phyloP scores from a whole-genome alignment of 2,329 filamentous ascomycete species.

The Venturia pyrina region DNA sequence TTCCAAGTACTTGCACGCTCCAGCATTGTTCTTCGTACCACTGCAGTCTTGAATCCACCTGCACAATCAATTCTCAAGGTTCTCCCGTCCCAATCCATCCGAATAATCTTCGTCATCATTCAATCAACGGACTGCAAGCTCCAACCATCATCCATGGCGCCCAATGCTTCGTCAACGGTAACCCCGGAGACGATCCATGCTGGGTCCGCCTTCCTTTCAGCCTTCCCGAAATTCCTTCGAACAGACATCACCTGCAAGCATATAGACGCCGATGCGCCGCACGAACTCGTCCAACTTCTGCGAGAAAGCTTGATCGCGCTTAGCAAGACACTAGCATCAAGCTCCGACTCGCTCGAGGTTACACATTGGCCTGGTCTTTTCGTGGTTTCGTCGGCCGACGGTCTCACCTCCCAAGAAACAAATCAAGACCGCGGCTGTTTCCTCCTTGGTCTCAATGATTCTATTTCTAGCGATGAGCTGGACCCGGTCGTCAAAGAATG shows the following conservation, averaged over 20 bases:
- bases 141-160: background rate
- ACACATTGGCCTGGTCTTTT: conserved; percentile 3
- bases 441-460: conserved; percentile 5
- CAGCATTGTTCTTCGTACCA: too few relatives aligned
- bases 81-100: background rate
- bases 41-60: too few relatives aligned
- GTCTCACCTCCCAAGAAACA: background rate
- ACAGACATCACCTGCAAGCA: conserved; percentile 11
- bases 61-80: too few relatives aligned
- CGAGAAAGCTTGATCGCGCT: background rate
- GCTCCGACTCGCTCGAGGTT: background rate
- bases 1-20: too few relatives aligned
- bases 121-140: background rate
- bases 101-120: background rate
- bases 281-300: background rate
- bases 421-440: conserved; percentile 10
- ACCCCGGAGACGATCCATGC: conserved; percentile 1
- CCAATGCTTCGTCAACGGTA: background rate
- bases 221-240: conserved; percentile 3
- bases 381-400: background rate
- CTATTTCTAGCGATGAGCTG: background rate
- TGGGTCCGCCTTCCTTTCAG: background rate
- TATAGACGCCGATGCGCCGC: background rate
- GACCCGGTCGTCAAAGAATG: background rate
- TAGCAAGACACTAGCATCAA: background rate